Conservation (phyloP, 176 grass and related monocot species). For the Lolium perenne region DNA sequence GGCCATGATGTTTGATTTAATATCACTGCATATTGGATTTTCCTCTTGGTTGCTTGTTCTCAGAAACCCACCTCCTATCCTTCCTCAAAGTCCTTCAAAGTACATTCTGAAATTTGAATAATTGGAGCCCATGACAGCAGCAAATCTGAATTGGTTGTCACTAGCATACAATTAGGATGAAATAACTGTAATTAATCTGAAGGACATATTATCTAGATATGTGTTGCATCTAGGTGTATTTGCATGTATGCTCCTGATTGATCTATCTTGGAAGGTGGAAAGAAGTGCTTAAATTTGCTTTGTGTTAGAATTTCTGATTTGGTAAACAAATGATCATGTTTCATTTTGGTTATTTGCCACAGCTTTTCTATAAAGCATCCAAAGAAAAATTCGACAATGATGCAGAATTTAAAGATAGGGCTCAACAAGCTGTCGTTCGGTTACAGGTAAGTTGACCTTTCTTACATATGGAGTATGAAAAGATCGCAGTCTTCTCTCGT, state of each 20-base stretch:
- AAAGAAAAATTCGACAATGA: constrained; percentile 88
- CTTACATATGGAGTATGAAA: constrained; percentile 30
- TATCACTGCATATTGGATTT: background rate
- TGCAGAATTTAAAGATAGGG: constrained; percentile 76
- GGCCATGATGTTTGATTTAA: too few species aligned
- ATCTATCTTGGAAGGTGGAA: background rate
- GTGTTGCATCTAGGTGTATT: background rate
- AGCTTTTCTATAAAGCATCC: constrained; percentile 96
- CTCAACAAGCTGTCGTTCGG: constrained; percentile 86
- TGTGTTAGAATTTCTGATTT: constrained; percentile 10
- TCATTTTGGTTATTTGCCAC: constrained; percentile 38
- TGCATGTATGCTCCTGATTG: background rate
- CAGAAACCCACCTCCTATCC: background rate
- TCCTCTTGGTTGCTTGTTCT: background rate
- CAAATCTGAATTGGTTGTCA: background rate
- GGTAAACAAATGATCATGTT: constrained; percentile 4
- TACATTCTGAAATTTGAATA: background rate
- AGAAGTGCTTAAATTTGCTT: background rate
- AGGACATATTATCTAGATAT: background rate
- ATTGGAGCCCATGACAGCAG: background rate
- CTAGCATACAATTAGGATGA: background rate
- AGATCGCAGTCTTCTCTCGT: constrained; percentile 14
- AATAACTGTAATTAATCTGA: background rate
- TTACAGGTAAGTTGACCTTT: constrained; percentile 63
- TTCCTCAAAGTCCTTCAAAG: background rate